Evolutionary conservation across 306 rosid genomes (phyloP).

Genomic region (Gillenia trifoliata): DNA sequence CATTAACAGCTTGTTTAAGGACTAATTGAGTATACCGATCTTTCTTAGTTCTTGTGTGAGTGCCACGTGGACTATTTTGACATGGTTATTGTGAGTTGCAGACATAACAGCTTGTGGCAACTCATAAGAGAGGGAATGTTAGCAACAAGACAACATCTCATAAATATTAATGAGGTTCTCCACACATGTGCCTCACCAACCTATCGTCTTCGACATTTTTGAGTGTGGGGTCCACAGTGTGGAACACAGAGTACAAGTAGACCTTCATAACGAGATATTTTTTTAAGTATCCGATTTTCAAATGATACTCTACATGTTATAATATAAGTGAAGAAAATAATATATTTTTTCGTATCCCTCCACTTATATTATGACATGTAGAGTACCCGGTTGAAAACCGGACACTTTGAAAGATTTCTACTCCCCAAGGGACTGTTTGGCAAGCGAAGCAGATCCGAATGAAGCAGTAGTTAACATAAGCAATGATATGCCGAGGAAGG

Average conservation of each 20-base stretch:
- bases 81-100: constrained; percentile 8
- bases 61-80: constrained; percentile 26
- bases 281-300: too few species aligned
- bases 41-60: constrained; percentile 29
- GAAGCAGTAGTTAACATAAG: neutral
- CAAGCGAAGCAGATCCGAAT: neutral
- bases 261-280: too few species aligned
- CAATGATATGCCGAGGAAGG: too few species aligned
- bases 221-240: constrained; percentile 5
- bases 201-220: neutral
- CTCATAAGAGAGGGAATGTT: neutral
- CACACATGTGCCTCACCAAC: constrained; percentile 37
- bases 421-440: neutral
- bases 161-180: constrained; percentile 15
- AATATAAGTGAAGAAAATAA: too few species aligned
- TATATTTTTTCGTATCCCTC: too few species aligned
- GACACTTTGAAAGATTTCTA: too few species aligned
- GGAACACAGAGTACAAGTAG: neutral
- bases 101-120: constrained; percentile 22
- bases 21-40: neutral
- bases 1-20: neutral
- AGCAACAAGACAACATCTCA: constrained; percentile 35
- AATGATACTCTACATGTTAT: too few species aligned
- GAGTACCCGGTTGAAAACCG: too few species aligned
- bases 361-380: too few species aligned